phyloP scores from a whole-genome alignment of 768 basidiomycete genomes.

The Suillus americanus region DNA sequence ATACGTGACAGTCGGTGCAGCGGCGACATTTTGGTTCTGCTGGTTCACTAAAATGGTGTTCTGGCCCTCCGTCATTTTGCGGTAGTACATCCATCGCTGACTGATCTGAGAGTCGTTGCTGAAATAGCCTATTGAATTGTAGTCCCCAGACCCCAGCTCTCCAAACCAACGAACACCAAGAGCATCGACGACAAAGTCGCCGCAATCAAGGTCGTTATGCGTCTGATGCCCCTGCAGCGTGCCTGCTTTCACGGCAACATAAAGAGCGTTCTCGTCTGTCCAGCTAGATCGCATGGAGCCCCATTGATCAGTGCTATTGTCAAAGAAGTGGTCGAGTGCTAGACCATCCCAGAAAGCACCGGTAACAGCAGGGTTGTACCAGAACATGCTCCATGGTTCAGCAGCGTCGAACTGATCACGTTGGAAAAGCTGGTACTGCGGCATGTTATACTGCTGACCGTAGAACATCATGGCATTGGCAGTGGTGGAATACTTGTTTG shows the following conservation, averaged over 20 bases:
- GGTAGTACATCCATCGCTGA: constrained; percentile 87
- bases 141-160: constrained; percentile 89
- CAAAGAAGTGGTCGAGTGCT: constrained; percentile 81
- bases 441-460: constrained; percentile 63
- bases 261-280: constrained; percentile 84
- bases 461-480: constrained; percentile 88
- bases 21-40: constrained; percentile 78
- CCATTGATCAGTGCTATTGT: constrained; percentile 76
- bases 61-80: constrained; percentile 96
- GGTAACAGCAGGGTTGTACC: constrained; percentile 81
- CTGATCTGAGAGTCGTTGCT: constrained; percentile 64
- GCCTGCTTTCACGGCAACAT: constrained; percentile 89
- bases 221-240: constrained; percentile 82
- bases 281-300: constrained; percentile 88
- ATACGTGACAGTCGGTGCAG: constrained; percentile 55
- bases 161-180: constrained; percentile 94
- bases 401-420: constrained; percentile 83
- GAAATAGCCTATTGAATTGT: constrained; percentile 79
- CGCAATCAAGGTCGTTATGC: constrained; percentile 91
- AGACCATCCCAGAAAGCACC: constrained; percentile 94
- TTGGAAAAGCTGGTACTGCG: constrained; percentile 83
- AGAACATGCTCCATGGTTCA: constrained; percentile 89
- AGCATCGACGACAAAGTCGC: constrained; percentile 95
- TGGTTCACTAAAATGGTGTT: constrained; percentile 83
- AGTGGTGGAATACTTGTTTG: constrained; percentile 94